Percentiles rank a stretch among this genome's conserved stretches.
These are phyloP conservation scores for Calocybe gangraenosa DNA, from an alignment of 768 basidiomycete genomes.

Conservation along the genomic window DNA sequence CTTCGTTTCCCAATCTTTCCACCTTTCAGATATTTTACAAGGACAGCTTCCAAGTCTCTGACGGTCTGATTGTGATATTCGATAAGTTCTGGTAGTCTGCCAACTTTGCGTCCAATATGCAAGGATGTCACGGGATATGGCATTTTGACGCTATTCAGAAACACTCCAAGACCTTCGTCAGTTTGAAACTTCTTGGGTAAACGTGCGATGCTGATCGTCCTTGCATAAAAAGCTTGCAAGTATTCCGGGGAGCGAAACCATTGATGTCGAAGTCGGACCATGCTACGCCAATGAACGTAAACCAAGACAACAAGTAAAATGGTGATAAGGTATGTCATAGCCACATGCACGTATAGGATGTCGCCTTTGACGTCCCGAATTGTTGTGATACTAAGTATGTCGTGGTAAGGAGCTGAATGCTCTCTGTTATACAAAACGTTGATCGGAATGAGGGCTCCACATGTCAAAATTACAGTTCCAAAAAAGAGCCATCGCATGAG, in stretches of 20 bases:
- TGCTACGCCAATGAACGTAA: constrained; percentile 67
- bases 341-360: constrained; percentile 79
- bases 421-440: constrained; percentile 77
- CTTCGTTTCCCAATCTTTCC: constrained; percentile 73
- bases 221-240: constrained; percentile 82
- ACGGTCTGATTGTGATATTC: constrained; percentile 89
- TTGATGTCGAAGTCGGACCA: constrained; percentile 70
- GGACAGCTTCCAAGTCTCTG: constrained; percentile 76
- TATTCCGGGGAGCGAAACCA: constrained; percentile 92
- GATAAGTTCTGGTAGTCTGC: constrained; percentile 81
- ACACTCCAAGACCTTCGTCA: constrained; percentile 75
- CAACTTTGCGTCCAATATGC: constrained; percentile 86
- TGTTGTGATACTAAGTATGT: constrained; percentile 75
- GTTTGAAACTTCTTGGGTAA: constrained; percentile 77
- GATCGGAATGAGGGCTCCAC: constrained; percentile 75
- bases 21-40: constrained; percentile 84
- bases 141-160: constrained; percentile 66
- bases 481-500: constrained; percentile 73
- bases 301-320: constrained; percentile 64
- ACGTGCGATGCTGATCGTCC: constrained; percentile 79
- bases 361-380: constrained; percentile 73
- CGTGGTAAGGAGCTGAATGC: constrained; percentile 43
- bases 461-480: constrained; percentile 54
- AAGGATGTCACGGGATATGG: constrained; percentile 91
- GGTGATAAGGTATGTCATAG: constrained; percentile 74